Evolutionary conservation across 2,329 filamentous ascomycete species (phyloP).

Genomic region (Penicillium italicum): DNA sequence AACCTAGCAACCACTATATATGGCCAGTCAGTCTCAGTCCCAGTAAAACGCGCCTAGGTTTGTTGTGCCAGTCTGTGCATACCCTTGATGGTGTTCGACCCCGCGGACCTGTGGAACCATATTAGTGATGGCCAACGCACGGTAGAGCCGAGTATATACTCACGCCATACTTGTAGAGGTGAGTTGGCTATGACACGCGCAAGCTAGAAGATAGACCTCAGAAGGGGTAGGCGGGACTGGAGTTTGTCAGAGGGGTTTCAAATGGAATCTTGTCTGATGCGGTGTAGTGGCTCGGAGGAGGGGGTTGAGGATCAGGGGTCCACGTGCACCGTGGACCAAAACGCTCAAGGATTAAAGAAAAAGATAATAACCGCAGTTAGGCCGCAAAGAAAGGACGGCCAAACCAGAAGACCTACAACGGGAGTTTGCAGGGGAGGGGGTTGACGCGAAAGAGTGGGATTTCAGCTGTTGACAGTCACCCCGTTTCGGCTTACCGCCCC

Average conservation of each 20-base stretch:
- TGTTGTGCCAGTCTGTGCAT: slow-evolving; percentile 21
- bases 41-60: neutral
- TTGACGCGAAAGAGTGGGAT: slow-evolving; percentile 14
- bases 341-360: slow-evolving; percentile 1
- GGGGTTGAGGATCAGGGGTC: slow-evolving; percentile 17
- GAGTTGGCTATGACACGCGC: slow-evolving; percentile 8
- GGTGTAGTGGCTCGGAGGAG: slow-evolving; percentile 5
- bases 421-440: slow-evolving; percentile 1
- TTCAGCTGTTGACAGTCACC: slow-evolving; percentile 22
- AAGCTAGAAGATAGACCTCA: slow-evolving; percentile 22
- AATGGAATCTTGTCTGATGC: slow-evolving; percentile 9
- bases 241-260: slow-evolving; percentile 10
- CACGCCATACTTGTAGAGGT: slow-evolving; percentile 46
- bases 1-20: slow-evolving; percentile 88
- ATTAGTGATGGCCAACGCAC: slow-evolving; percentile 9
- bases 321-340: slow-evolving; percentile 14
- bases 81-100: slow-evolving; percentile 54
- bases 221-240: slow-evolving; percentile 23
- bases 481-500: slow-evolving; percentile 24
- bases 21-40: neutral
- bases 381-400: slow-evolving; percentile 3
- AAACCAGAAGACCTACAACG: slow-evolving; percentile 3
- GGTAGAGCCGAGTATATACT: slow-evolving; percentile 27
- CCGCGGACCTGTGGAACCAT: slow-evolving; percentile 21
- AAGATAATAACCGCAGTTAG: slow-evolving; percentile 4